These are phyloP conservation scores for Claviceps pazoutovae DNA, from an alignment of 2,329 filamentous ascomycete species.

Conservation along the genomic window DNA sequence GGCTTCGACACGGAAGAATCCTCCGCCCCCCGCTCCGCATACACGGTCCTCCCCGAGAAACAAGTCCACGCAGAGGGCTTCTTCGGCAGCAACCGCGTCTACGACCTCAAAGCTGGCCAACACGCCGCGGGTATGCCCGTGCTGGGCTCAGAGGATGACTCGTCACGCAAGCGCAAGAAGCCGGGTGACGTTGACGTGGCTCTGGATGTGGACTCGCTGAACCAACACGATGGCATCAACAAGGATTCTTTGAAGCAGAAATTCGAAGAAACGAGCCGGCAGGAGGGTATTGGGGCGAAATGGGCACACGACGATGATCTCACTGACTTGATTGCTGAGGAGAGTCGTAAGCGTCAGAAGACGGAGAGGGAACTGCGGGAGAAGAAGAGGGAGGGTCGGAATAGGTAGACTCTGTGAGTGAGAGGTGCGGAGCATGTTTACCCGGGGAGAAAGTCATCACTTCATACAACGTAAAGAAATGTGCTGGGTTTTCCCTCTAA, in stretches of 20 bases:
- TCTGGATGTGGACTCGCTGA: slow-evolving; percentile 71
- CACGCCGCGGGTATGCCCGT: slow-evolving; percentile 46
- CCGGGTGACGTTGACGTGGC: slow-evolving; percentile 89
- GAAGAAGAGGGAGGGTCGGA: slow-evolving; percentile 45
- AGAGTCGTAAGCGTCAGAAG: slow-evolving; percentile 81
- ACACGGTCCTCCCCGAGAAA: slow-evolving; percentile 80
- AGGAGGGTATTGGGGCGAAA: slow-evolving; percentile 52
- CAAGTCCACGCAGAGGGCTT: slow-evolving; percentile 79
- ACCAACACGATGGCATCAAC: slow-evolving; percentile 59
- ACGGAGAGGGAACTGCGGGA: slow-evolving; percentile 66
- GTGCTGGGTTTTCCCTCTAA: no score
- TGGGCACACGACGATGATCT: slow-evolving; percentile 77
- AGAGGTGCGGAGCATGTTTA: no score
- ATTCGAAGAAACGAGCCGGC: slow-evolving; percentile 59
- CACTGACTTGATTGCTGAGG: slow-evolving; percentile 89
- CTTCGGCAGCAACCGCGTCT: slow-evolving; percentile 88
- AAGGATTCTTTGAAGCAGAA: slow-evolving; percentile 70
- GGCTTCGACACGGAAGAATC: slow-evolving; percentile 80
- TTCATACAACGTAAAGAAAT: no score
- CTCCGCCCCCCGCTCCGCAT: slow-evolving; percentile 62
- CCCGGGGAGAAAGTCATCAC: no score
- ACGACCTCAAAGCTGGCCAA: slow-evolving; percentile 55
- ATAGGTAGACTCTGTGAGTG: slow-evolving; percentile 19
- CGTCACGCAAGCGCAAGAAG: slow-evolving; percentile 79
- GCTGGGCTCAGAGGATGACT: slow-evolving; percentile 70